Evolutionary conservation across 805 yeast species (phyloP).

Genomic region (Zygoascus bituminiphila): DNA sequence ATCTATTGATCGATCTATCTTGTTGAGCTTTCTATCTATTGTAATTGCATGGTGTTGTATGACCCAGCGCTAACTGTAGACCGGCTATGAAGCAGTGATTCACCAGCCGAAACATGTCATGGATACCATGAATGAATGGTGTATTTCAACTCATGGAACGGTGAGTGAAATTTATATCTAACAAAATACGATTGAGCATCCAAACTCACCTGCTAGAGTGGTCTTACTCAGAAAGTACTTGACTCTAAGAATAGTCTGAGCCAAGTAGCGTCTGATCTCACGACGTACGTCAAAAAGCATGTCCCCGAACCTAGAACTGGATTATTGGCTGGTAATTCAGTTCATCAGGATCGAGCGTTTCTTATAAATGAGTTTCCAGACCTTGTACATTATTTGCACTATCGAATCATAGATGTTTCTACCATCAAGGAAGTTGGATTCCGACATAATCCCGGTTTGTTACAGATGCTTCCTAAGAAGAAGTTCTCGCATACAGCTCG

Average conservation of each 20-base stretch:
- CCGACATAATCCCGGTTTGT: conserved; percentile 64
- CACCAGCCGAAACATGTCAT: conserved; percentile 55
- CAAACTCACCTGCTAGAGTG: conserved; percentile 29
- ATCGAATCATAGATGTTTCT: conserved; percentile 87
- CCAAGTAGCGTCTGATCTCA: conserved; percentile 58
- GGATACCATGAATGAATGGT: conserved; percentile 83
- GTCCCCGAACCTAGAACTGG: conserved; percentile 50
- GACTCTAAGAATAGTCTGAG: conserved; percentile 44
- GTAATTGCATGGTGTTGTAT: neutral
- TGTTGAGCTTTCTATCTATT: no score
- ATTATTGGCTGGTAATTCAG: conserved; percentile 81
- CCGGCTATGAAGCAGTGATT: conserved; percentile 75
- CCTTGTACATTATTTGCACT: conserved; percentile 48
- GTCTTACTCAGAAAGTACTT: conserved; percentile 66
- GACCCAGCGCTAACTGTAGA: conserved; percentile 11
- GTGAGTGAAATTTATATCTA: conserved; percentile 24
- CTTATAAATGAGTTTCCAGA: conserved; percentile 77
- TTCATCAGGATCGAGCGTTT: conserved; percentile 85
- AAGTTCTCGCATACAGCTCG: conserved; percentile 74
- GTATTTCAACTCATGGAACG: conserved; percentile 67
- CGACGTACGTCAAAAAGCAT: conserved; percentile 49
- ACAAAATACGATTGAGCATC: neutral
- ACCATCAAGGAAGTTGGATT: conserved; percentile 69
- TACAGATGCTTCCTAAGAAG: conserved; percentile 54
- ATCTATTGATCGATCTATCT: no score